Evolutionary conservation across 1,284 basidiomycete genomes (phyloP), one percentile per base, ranked within the genome.

Genomic region (Malassezia dermatis): DNA sequence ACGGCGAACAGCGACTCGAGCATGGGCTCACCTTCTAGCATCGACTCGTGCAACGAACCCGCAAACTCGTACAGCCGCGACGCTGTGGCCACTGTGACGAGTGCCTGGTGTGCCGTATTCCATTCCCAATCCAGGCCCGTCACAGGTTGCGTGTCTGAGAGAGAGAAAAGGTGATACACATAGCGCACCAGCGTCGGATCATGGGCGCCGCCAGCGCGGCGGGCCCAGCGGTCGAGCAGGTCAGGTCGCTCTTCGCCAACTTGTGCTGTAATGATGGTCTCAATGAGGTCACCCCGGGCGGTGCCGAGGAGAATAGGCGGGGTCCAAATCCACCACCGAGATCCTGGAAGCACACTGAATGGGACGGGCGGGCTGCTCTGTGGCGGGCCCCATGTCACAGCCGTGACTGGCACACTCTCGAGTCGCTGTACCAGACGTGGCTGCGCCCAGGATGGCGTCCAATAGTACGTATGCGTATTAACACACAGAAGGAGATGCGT

Each of bases 391-490:
- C 93, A 96, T 0, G 88, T 88, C n/a, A 95, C 80, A 59, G 88
- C 85, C 67, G 91, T 88, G 61, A 96, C 84, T 45, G 72, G 59
- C 64, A 88, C 80, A 78, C 90, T 86, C 71, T 88, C 85, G 73
- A 91, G 84, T 17, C 82, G 81, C 5, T 60, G 59, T 11, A 74
- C 43, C 2, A 60, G 41, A 15, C 64, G 58, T 1, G 71, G 70
- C 31, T 61, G 66, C 26, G 60, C 62, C 65, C 71, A 69, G 10
- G 63, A 60, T n/a, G 62, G 61, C 1, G 61, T 61, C 71, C 70
- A 79, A 75, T 98, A 96, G 83, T 88, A 96, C 60, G 89, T 91
- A 72, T 98, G 90, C 44, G 89, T 90, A 65, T 88, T 84, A 13
- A 79, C 78, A 26, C 89, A 90, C 51, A 94, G 79, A 44, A 98